These are phyloP conservation scores for Sparassis latifolia DNA, from an alignment of 1,284 basidiomycete genomes.

Conservation along the genomic window DNA sequence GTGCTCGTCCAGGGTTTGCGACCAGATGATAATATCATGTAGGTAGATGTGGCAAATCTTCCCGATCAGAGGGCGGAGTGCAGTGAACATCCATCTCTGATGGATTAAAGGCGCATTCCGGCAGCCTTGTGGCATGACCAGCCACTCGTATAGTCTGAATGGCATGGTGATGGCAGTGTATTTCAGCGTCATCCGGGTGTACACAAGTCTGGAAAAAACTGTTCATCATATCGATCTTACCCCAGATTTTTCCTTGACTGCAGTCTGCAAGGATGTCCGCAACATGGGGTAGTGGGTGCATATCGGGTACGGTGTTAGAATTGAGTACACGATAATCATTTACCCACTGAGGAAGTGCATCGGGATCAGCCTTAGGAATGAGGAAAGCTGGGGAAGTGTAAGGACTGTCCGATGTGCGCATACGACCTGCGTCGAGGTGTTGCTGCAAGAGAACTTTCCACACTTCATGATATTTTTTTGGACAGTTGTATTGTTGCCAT, in stretches of 20 bases:
- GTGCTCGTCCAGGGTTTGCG: not conserved
- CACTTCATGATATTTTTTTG: conserved; percentile 14
- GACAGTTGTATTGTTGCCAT: conserved; percentile 12
- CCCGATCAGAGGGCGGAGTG: conserved; percentile 14
- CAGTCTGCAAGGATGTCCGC: conserved; percentile 23
- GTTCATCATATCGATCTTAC: conserved; percentile 32
- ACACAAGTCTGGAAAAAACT: conserved; percentile 31
- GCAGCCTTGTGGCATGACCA: conserved; percentile 35
- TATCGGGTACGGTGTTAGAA: not conserved
- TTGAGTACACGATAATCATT: not conserved
- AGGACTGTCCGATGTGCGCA: not conserved
- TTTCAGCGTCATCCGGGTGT: conserved; percentile 26
- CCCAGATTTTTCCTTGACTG: conserved; percentile 24
- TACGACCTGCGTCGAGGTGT: conserved; percentile 13
- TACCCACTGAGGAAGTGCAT: not conserved
- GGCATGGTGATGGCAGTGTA: conserved; percentile 31
- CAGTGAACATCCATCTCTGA: conserved; percentile 26
- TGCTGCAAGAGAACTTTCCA: conserved; percentile 12
- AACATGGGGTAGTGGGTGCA: not conserved
- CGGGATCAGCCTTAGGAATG: not conserved
- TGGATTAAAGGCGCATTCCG: conserved; percentile 30
- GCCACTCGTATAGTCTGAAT: conserved; percentile 34
- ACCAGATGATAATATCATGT: not conserved
- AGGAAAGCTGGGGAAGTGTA: not conserved
- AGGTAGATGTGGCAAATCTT: conserved; percentile 9